Base-by-base conservation (phyloP, 2,329 filamentous ascomycete genomes). In the Aspergillus pseudoglaucus region DNA sequence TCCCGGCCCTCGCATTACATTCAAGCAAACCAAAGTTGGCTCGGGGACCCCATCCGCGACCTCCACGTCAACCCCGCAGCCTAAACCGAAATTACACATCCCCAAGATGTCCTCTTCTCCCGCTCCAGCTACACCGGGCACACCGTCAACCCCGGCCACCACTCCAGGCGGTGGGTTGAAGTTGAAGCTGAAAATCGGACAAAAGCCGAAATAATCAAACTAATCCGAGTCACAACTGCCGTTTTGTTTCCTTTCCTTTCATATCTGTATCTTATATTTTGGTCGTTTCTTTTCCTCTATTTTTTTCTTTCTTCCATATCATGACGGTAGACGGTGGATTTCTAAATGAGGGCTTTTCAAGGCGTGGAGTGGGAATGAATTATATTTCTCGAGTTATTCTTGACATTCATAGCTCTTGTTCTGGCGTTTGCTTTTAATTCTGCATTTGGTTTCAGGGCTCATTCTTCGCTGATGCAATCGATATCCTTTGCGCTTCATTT, bases 131-230 rank as follows among this genome's bases (percentile, higher is more conserved):
- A 47, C 62, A 22, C 55, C 56, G 27, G 56, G 62, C 18, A 63
- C 67, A 3, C 60, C 67, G 9, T 56, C 62, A 12, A 63, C 61
- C 1, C 64, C 63, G 27, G 61, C 60, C 38, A 30, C 37, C 18
- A 39, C 37, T 17, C 37, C 37, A 6, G 61, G 61, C 20, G 62
- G 66, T 15, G 66, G 66, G 30, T 53, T 73, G 43, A 74, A 73
- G 53, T 54, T 74, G 15, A 74, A 73, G 55, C 53, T 72, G 45
- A 72, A 69, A 47, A 58, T 71, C 44, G 64, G 62, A 45, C 56
- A 60, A 40, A 60, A 63, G 51, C 53, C 57, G 38, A 64, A 67
- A 59, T 66, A 57, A 55, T 27, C 15, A 27, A 27, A 1, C 10
- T 30, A 30, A 30, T 30, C 9, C 25, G 9, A 30, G 25, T 30